Base-by-base conservation (phyloP, 257 asterid genomes). In the Lycium ferocissimum region DNA sequence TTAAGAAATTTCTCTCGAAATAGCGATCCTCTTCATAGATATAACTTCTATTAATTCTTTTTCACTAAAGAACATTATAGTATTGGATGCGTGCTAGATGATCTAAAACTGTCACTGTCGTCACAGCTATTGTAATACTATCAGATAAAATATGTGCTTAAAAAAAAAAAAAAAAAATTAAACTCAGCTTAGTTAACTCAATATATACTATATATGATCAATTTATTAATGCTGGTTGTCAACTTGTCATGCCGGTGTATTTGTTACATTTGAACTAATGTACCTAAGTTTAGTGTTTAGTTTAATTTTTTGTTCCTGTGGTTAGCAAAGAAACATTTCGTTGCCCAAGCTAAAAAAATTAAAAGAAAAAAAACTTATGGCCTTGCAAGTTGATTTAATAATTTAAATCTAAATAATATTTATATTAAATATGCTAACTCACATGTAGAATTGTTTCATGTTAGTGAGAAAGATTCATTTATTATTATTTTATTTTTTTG, bases 21-120 rank as follows among this genome's bases (percentile, higher is more conserved):
- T 65, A 33, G 5, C 9, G 6, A 65, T n/a, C 57, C 2, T 43
- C 35, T 45, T 72, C 9, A 72, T 20, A 9, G 2, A 45, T 45
- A 3, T 5, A 15, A 43, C 18, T 45, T 10, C 38, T 72, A 45
- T 72, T n/a, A n/a, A n/a, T 72, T 72, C 10, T 40, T 72, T 72
- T 72, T 45, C 38, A n/a, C 26, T n/a, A 71, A 11, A 40, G 17
- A 15, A 58, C 2, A 58, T 14, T 57, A 57, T 71, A 71, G 17
- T 9, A 67, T 67, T 35, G 22, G 12, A 4, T 15, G 37, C 18
- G 10, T 71, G 14, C 18, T 4, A 45, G 37, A 65, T 65, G 17
- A 65, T 45, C 80, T 45, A 40, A 72, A 57, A 72, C 33, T 45
- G 80, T 73, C 80, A 45, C 35, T 67, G 49, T 67, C 22, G 49